phyloP scores from a whole-genome alignment of 371 early-diverging fungal genomes.

The Mucor plumbeus region DNA sequence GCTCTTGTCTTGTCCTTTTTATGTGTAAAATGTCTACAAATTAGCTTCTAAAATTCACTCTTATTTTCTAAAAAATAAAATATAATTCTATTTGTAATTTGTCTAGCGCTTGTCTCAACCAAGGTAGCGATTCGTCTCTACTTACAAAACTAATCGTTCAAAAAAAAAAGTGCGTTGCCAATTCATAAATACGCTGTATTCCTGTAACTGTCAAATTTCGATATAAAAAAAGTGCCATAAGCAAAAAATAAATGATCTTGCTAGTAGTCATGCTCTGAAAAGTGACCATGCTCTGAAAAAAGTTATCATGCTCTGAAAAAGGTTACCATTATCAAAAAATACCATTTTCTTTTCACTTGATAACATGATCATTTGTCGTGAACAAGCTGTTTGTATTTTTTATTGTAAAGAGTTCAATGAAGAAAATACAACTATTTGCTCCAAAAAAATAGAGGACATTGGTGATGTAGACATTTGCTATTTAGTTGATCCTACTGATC shows the following conservation, averaged over 20 bases:
- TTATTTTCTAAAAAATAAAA: no score
- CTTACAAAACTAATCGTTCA: conserved; percentile 5
- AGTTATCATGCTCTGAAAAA: conserved; percentile 2
- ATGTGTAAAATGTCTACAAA: no score
- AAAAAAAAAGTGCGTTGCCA: conserved; percentile 7
- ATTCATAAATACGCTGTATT: conserved; percentile 9
- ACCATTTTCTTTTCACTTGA: conserved; percentile 19
- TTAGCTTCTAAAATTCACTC: no score
- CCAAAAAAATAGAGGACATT: conserved; percentile 24
- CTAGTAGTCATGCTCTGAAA: no score
- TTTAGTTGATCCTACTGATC: conserved; percentile 24
- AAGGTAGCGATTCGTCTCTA: neutral
- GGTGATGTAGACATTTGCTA: conserved; percentile 23
- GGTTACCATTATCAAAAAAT: conserved; percentile 11
- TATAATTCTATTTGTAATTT: no score
- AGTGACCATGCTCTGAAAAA: conserved; percentile 1
- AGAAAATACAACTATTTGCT: no score
- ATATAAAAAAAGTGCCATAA: neutral
- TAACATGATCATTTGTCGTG: conserved; percentile 17
- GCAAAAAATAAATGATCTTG: conserved; percentile 10
- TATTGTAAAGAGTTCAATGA: conserved; percentile 18
- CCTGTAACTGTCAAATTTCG: conserved; percentile 11
- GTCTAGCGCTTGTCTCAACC: no score
- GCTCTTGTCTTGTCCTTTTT: no score
- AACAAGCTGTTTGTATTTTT: conserved; percentile 24